Evolutionary conservation across 352 stramenopile genomes (phyloP).

Genomic region (Achlya hypogyna): DNA sequence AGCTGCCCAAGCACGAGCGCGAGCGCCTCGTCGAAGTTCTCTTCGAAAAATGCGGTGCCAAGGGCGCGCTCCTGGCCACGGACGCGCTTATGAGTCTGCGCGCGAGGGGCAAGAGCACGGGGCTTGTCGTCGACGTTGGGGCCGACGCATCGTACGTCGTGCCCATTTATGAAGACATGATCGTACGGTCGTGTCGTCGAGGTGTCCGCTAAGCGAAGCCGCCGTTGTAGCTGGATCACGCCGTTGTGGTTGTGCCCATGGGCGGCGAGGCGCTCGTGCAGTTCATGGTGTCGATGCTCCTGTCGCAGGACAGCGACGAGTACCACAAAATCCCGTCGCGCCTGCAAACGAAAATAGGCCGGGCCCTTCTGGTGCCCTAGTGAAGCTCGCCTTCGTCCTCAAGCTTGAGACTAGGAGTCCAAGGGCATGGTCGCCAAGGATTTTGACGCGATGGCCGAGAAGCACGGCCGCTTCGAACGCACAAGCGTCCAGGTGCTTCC

Average conservation of each 20-base stretch:
- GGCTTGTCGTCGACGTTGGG: constrained; percentile 47
- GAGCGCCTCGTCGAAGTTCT: not conserved
- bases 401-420: not conserved
- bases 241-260: constrained; percentile 3
- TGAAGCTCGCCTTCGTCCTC: too few species aligned
- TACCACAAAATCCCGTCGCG: constrained; percentile 1
- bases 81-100: constrained; percentile 39
- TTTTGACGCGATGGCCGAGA: not conserved
- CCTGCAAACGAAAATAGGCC: not conserved
- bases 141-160: constrained; percentile 86
- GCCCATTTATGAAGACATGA: constrained; percentile 90
- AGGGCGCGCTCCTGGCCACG: constrained; percentile 31
- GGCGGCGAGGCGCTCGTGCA: not conserved
- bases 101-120: not conserved
- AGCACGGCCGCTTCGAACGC: not conserved
- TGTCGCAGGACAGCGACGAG: constrained; percentile 16
- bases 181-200: constrained; percentile 77
- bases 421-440: not conserved
- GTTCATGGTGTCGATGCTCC: constrained; percentile 14
- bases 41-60: not conserved
- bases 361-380: not conserved
- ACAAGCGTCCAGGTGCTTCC: not conserved
- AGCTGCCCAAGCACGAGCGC: not conserved
- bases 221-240: constrained; percentile 21
- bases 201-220: constrained; percentile 71